Evolutionary conservation across 2,329 filamentous ascomycete species (phyloP), one percentile per base, ranked within the genome.

Genomic region (Curvularia lunata): DNA sequence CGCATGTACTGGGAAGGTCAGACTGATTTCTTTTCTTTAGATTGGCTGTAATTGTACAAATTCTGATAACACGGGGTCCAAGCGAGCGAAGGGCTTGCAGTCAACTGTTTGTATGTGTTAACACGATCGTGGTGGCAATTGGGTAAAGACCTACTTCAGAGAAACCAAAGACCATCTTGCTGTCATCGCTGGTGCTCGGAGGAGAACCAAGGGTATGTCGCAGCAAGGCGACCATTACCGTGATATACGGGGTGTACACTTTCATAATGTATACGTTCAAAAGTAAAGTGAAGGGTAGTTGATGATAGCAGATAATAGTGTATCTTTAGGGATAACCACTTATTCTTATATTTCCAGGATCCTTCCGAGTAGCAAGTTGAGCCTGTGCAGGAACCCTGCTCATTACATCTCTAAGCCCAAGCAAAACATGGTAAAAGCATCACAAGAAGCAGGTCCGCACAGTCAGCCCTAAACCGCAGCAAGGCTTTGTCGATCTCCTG

Each of bases 1-100:
- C 57, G 48, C 66, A 69, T 1, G 46, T 48, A 30, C 46, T 48
- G 32, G 30, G 2, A n/a, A 3, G 1, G 46, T 48, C 5, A 48
- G 16, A 25, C 7, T 0, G 21, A 7, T 6, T 13, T n/a, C n/a
- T 16, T 18, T 19, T 9, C 27, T 16, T 21, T 3, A 8, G 4
- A n/a, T 18, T 12, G 30, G 16, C 8, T 27, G 16, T 25, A 16
- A 7, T 27, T 6, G 13, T 48, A 48, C 46, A 37, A 48, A 12
- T 48, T 48, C 2, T 27, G 19, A 1, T 48, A 38, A 27, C 46
- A 48, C 25, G 46, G 46, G 3, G 46, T 37, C 46, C 46, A 48
- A 6, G 30, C 30, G 9, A 48, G 46, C 4, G 32, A 48, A 6
- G 46, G 46, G 10, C 30, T 48, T 13, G 46, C 46, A 25, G 46